Base-by-base conservation (phyloP, 2,329 filamentous ascomycete genomes). In the Chaetomium sp. region DNA sequence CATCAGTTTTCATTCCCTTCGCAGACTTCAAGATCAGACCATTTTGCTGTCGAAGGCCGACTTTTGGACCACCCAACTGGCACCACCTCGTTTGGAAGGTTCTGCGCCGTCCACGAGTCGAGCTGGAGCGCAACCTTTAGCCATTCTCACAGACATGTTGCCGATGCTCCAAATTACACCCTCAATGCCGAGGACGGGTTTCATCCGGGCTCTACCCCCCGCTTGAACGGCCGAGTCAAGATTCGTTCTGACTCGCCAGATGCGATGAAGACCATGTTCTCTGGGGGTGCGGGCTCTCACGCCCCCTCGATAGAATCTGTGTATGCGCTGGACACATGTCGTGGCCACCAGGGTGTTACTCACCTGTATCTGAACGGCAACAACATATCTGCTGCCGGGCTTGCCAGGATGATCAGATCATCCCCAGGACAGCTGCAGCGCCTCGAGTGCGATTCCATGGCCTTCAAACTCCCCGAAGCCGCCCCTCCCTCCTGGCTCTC, bases 341-440 rank as follows among this genome's bases (percentile, higher is more conserved):
- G 64, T 12, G 58, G 64, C 16, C 69, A 71, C 3, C 64, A 70
- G 2, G 79, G 79, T 2, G 70, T 87, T 54, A 86, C 85, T 0
- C 85, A 88, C 67, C 73, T 89, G 19, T 79, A 81, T 57, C 66
- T 89, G 12, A 83, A 82, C 31, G 75, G 76, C 38, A 87, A 85
- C 63, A 70, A 71, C 0, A 71, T 88, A 47, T 82, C 83, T 0
- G 72, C 77, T 0, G 62, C 73, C 0, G 82, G 80, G 0, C 60
- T 86, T 1, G 74, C 77, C 50, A 75, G 71, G 19, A 67, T 87
- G 3, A 70, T 88, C 1, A 74, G 75, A 19, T 70, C 68, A 1
- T 79, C 76, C 8, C 74, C 74, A 8, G 84, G 81, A 8, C 79
- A 81, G 8, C 70, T 89, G 0, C 79, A 87, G 68, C 76, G 81